Evolutionary conservation across 768 basidiomycete species (phyloP), one percentile per base, ranked within the genome.

Genomic region (Rhodotorula taiwanensis): DNA sequence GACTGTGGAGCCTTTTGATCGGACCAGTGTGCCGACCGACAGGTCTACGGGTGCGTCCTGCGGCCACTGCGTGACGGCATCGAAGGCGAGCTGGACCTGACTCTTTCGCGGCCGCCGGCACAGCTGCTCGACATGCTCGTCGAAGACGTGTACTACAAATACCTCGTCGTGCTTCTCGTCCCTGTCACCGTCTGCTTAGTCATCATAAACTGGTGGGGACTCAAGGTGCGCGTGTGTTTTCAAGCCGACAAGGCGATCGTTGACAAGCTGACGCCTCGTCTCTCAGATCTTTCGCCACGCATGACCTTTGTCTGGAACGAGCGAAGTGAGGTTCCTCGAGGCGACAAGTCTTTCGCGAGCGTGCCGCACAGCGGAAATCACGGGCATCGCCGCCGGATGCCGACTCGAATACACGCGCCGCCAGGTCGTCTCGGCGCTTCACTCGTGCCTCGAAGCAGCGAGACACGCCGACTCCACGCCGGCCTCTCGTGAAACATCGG

Each of bases 191-290:
- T 86, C 44, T 92, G 89, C 76, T 94, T 92, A 75, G 87, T 90
- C 56, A 98, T 98, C 72, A 90, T 91, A 45, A 97, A 97, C 72
- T 98, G 94, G 94, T 89, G 94, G 43, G 93, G 93, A 45, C 43
- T 70, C 36, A 70, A 70, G 56, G 65, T 70, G 47, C 27, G 58
- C 36, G 18, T 8, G 10, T n/a, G 28, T 42, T 28, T 9, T 18
- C n/a, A 25, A 23, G 36, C 39, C 31, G 25, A 31, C 5, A n/a
- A 21, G 8, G 7, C 7, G 2, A 13, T n/a, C 23, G 36, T 16
- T 10, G 16, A 16, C 36, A 16, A 39, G 36, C 36, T 10, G 16
- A 21, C 18, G 15, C 20, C n/a, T 28, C 6, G 10, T 44, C 34
- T 8, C 51, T 2, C 60, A 69, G 67, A 69, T 69, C 60, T 69